Base-by-base conservation (phyloP, 148 eudicot genomes). In the Rhododendron vialii region DNA sequence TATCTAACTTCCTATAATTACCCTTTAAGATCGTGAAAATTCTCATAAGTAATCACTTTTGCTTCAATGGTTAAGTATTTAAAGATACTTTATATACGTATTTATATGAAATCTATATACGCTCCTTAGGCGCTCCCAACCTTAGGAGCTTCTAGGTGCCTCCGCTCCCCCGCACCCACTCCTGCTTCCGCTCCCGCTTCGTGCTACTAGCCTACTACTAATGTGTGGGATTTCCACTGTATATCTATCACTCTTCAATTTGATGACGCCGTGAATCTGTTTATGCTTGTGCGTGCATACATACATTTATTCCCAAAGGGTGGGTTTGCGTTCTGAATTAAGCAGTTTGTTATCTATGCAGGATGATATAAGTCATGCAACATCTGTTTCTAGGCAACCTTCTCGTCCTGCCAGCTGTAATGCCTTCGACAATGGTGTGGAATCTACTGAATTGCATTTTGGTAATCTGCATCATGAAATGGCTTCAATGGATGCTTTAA, bases 381-480 rank as follows among this genome's bases (percentile, higher is more conserved):
- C 91, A 69, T 88, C 94, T 85, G 79, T 78, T 47, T 83, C 92
- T 81, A 90, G 93, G 82, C 90, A 88, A 50, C 92, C 94, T 80
- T 92, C 96, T 90, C 94, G 92, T 73, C 92, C 98, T 53, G 90
- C 91, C 41, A 94, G 94, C 90, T 90, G 94, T 41, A 93, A 88
- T 90, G 84, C 92, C 53, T 90, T 90, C 87, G 93, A 93, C 81
- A 91, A 86, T 69, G 88, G 35, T 83, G 88, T 89, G 78, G 88
- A 88, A 15, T 83, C 90, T 41, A 88, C 92, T 26, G 95, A 91
- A 84, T 84, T 92, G 73, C 94, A 90, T 74, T 88, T 88, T 81
- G 78, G 94, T 87, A 92, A 94, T 55, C 85, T 89, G 28, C 89
- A 92, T 47, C 92, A 90, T n/a, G 91, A 92, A 47, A 75, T 89